Base-by-base conservation (phyloP, 108 stramenopile species). In the Cyclotella distinguenda region DNA sequence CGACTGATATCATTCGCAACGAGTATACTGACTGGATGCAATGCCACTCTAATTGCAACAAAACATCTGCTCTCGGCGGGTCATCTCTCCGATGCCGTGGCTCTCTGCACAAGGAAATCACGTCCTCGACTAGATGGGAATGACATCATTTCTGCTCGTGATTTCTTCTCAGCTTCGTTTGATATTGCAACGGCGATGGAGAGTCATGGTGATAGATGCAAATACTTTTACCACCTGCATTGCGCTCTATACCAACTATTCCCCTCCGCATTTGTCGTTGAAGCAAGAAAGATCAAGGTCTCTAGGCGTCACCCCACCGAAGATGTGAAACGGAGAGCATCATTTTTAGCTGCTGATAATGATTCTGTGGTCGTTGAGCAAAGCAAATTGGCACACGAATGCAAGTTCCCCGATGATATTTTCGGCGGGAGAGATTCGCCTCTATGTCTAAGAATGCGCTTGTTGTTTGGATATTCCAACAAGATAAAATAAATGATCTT, bases 381-480 rank as follows among this genome's bases (percentile, higher is more conserved):
- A 49, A 73, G 72, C 47, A 45, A 50, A 15, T 21, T 73, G 26
- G 72, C 72, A 18, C 72, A 73, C 38, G 57, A 65, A 40, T 44
- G 39, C 27, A 34, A 40, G 36, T 73, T 73, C 36, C 72, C 72
- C 1, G 56, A 65, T 51, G 72, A 73, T 2, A 47, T 73, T 8
- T 73, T 73, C 52, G 47, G 60, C 11, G 69, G 69, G 12, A 70
- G 35, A 6, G 49, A 19, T 28, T 63, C 47, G 3, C 5, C 36
- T 8, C 30, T 44, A 10, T 64, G 55, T 40, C 15, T 39, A 26
- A 73, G 44, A 65, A 25, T 73, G 0, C 72, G 63, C 12, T 28
- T 40, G 11, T 56, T 73, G 72, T 73, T 73, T 64, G 72, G 72
- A 0, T 73, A 65, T 43, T 45, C 28, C 33, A 59, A 27, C 19